These are phyloP conservation scores for Zygotorulaspora chibaensis DNA, from an alignment of 805 yeast genomes.

Conservation along the genomic window DNA sequence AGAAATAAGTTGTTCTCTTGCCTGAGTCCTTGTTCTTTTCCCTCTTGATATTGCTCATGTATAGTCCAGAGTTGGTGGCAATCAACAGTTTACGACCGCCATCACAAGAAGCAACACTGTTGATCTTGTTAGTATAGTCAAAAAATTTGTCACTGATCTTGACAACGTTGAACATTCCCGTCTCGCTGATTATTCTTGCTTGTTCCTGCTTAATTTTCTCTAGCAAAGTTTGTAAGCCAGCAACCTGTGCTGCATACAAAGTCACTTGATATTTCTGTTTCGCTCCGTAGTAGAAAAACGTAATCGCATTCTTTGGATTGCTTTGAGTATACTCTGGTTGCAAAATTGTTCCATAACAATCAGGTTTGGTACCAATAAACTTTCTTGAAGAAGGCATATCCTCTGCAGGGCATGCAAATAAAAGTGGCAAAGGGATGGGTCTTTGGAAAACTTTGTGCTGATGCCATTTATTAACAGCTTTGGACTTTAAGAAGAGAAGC, in stretches of 20 bases:
- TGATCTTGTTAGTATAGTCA: conserved; percentile 69
- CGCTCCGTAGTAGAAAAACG: conserved; percentile 36
- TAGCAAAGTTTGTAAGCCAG: conserved; percentile 71
- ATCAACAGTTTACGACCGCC: conserved; percentile 88
- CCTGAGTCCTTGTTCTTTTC: conserved; percentile 47
- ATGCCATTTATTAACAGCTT: conserved; percentile 83
- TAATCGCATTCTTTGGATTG: conserved; percentile 34
- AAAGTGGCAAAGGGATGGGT: conserved; percentile 76
- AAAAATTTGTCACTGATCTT: conserved; percentile 74
- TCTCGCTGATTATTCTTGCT: conserved; percentile 58
- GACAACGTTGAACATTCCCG: conserved; percentile 75
- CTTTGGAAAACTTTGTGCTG: conserved; percentile 86
- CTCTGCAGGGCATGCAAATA: conserved; percentile 71
- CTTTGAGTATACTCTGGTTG: conserved; percentile 20
- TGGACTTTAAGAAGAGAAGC: conserved; percentile 76
- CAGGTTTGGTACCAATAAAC: conserved; percentile 33
- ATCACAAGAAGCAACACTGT: conserved; percentile 89
- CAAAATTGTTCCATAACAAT: conserved; percentile 30
- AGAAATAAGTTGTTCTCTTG: conserved; percentile 44
- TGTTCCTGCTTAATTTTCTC: conserved; percentile 82
- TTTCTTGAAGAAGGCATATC: conserved; percentile 64
- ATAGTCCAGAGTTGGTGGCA: conserved; percentile 90
- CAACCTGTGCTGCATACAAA: conserved; percentile 40
- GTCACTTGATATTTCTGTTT: conserved; percentile 41
- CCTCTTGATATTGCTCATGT: conserved; percentile 64